Evolutionary conservation across 1,139 yeast genomes (phyloP).

Genomic region (Candida neerlandica): DNA sequence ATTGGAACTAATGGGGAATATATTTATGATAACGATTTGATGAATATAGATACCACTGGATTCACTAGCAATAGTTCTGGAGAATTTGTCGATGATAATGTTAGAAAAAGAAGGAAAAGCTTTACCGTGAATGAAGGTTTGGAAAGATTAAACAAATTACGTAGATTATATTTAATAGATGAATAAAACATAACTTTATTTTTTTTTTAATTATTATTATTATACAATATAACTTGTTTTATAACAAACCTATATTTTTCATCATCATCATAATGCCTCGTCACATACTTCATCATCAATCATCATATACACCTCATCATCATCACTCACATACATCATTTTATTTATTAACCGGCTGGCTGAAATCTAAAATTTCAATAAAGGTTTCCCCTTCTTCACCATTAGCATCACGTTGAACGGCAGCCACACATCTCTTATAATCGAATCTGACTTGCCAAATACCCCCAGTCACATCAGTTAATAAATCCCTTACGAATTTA

Average conservation of each 20-base stretch:
- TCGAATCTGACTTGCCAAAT: slow-evolving; percentile 96
- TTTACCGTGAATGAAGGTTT: slow-evolving; percentile 38
- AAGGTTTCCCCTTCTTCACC: slow-evolving; percentile 57
- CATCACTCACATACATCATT: too few species aligned
- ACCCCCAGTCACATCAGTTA: slow-evolving; percentile 75
- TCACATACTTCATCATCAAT: too few species aligned
- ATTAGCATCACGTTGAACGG: slow-evolving; percentile 66
- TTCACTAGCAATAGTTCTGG: not conserved
- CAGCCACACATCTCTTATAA: slow-evolving; percentile 83
- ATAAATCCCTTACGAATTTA: slow-evolving; percentile 68
- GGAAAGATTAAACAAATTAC: slow-evolving; percentile 35
- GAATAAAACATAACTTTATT: slow-evolving; percentile 18
- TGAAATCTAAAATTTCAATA: slow-evolving; percentile 86
- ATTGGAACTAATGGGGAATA: slow-evolving; percentile 33
- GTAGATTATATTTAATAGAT: slow-evolving; percentile 35
- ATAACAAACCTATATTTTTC: too few species aligned
- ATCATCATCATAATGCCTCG: too few species aligned
- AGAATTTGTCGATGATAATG: not conserved
- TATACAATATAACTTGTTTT: not conserved
- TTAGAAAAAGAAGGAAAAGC: slow-evolving; percentile 17
- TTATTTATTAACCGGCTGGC: slow-evolving; percentile 36
- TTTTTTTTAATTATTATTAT: not conserved
- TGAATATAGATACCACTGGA: slow-evolving; percentile 16
- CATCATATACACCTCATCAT: not conserved
- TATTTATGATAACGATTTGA: slow-evolving; percentile 19